Base-by-base conservation (phyloP, 2,329 filamentous ascomycete genomes). In the Claviceps capensis region DNA sequence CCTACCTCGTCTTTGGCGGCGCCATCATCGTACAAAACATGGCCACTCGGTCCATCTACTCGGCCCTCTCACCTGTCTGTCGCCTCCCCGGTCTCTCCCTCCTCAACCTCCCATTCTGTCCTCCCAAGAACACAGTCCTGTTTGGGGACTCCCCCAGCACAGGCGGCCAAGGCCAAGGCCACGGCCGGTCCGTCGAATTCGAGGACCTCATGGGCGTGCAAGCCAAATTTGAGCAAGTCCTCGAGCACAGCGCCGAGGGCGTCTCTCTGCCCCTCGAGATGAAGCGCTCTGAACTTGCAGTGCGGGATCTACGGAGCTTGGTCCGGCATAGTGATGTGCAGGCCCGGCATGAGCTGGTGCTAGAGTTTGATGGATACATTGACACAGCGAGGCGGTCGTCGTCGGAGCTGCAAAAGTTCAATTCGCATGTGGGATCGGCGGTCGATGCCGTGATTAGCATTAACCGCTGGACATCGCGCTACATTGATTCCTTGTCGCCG, bases 331-430 rank as follows among this genome's bases (percentile, higher is more conserved):
- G 83, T 58, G 75, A 79, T 22, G 71, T 93, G 0, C 78, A 81
- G 26, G 79, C 78, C 42, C 79, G 79, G 34, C 77, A 84, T 38
- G 83, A 89, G 65, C 76, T 94, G 13, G 78, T 86, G 4, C 74
- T 82, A 22, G 86, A 91, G 63, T 85, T 94, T 52, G 79, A 85
- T 55, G 79, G 79, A 48, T 94, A 90, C 66, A 79, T 93, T 57
- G 79, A 84, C 9, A 81, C 79, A 0, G 82, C 84, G 2, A 72
- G 79, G 3, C 73, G 76, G 47, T 81, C 83, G 1, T 79, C 83
- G 4, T 72, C 75, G 45, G 81, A 86, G 52, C 73, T 93, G 4
- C 82, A 84, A 55, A 77, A 75, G 53, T 93, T 90, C 74, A 90
- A 90, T 67, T 81, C 79, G 0, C 82, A 85, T 58, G 83, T 90